Conservation (phyloP, 495 filamentous ascomycete genomes). For the Xeromyces bisporus region DNA sequence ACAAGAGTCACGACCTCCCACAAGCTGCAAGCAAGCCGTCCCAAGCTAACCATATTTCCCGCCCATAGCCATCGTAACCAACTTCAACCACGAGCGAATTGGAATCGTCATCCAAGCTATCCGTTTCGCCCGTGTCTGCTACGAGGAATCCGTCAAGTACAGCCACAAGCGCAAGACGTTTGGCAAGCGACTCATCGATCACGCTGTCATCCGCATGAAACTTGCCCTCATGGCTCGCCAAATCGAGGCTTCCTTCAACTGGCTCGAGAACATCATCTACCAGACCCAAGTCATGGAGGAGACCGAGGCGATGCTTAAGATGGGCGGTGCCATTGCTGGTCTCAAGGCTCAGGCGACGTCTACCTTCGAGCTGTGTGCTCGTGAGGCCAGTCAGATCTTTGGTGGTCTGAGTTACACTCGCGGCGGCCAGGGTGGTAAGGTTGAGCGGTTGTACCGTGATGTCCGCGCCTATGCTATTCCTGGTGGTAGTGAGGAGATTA, state of each 20-base stretch:
- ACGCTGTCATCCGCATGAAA: constrained; percentile 95
- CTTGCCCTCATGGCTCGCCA: constrained; percentile 95
- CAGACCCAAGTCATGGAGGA: constrained; percentile 87
- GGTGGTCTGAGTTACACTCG: constrained; percentile 85
- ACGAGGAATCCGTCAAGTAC: constrained; percentile 90
- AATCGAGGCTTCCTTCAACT: constrained; percentile 89
- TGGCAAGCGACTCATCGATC: constrained; percentile 87
- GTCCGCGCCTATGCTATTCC: constrained; percentile 97
- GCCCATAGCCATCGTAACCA: constrained; percentile 70
- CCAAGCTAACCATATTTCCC: constrained; percentile 5
- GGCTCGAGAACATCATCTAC: constrained; percentile 93
- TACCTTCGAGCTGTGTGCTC: constrained; percentile 93
- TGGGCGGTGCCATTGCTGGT: constrained; percentile 85
- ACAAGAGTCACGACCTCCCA: neutral
- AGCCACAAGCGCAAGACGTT: constrained; percentile 93
- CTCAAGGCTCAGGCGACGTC: constrained; percentile 85
- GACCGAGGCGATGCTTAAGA: constrained; percentile 86
- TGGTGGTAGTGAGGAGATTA: constrained; percentile 94
- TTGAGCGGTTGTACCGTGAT: constrained; percentile 88
- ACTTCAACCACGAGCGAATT: constrained; percentile 98
- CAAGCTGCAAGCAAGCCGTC: neutral
- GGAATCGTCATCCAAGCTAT: constrained; percentile 96
- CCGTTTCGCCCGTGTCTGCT: constrained; percentile 93
- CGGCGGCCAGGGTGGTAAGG: constrained; percentile 89
- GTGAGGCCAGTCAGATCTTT: constrained; percentile 95